These are phyloP conservation scores for Shiraia sp. DNA, from an alignment of 2,329 filamentous ascomycete genomes.

Conservation along the genomic window DNA sequence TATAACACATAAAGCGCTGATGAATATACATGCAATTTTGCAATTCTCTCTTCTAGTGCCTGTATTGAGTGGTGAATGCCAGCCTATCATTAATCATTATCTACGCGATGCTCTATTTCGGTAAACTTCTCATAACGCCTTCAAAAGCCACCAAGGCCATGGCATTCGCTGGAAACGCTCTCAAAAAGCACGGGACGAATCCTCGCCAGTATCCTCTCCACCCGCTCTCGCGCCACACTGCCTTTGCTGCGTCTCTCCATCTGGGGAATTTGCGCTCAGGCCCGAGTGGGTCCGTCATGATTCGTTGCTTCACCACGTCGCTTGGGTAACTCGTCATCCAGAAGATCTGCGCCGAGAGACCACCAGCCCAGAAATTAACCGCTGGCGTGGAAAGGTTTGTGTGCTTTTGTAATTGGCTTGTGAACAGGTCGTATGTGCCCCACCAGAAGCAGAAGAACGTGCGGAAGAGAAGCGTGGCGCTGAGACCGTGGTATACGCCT, in stretches of 20 bases:
- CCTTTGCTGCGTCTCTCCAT: constrained; percentile 79
- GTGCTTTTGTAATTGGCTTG: constrained; percentile 65
- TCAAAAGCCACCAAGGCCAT: constrained; percentile 94
- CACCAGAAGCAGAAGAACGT: constrained; percentile 98
- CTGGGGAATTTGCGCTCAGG: constrained; percentile 63
- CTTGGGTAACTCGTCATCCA: constrained; percentile 92
- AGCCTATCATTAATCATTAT: too few relatives aligned
- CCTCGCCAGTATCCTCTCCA: constrained; percentile 85
- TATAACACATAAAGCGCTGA: too few relatives aligned
- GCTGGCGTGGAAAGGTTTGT: constrained; percentile 75
- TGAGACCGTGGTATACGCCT: constrained; percentile 85
- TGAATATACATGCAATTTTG: too few relatives aligned
- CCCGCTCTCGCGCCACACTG: constrained; percentile 77
- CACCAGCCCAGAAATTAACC: constrained; percentile 97
- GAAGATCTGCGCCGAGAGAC: constrained; percentile 88
- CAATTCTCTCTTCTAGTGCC: too few relatives aligned
- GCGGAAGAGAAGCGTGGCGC: constrained; percentile 84
- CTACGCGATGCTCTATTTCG: constrained; percentile 20
- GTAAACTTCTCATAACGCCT: constrained; percentile 72
- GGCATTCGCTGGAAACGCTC: constrained; percentile 94
- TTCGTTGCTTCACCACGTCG: constrained; percentile 92
- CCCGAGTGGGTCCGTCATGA: constrained; percentile 93
- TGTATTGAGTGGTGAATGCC: too few relatives aligned
- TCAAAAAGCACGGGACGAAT: constrained; percentile 88
- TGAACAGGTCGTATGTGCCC: constrained; percentile 89